Evolutionary conservation across 2,329 filamentous ascomycete genomes (phyloP).

Genomic region (Aspergillus ibericus): DNA sequence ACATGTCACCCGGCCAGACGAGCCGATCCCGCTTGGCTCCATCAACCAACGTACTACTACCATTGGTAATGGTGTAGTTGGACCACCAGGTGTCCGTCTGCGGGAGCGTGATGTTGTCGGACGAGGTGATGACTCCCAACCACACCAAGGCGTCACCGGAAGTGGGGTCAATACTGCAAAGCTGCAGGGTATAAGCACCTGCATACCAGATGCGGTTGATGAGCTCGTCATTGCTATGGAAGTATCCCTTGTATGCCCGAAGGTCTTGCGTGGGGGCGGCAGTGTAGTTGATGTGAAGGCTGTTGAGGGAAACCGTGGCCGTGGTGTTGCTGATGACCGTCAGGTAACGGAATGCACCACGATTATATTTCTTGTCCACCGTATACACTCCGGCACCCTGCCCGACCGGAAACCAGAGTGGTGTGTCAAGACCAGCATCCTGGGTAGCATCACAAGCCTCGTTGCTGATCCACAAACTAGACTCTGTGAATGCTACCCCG

Average conservation of each 20-base stretch:
- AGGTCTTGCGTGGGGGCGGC: slow-evolving; percentile 41
- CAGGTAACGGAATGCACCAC: slow-evolving; percentile 51
- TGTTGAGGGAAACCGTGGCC: slow-evolving; percentile 39
- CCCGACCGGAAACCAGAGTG: slow-evolving; percentile 49
- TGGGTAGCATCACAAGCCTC: slow-evolving; percentile 49
- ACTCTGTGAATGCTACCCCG: slow-evolving; percentile 44
- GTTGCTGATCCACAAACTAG: slow-evolving; percentile 50
- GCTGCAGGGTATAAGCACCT: slow-evolving; percentile 50
- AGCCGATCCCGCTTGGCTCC: slow-evolving; percentile 44
- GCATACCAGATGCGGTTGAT: slow-evolving; percentile 60
- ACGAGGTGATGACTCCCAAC: slow-evolving; percentile 2
- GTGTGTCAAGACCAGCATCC: slow-evolving; percentile 49
- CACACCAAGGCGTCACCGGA: slow-evolving; percentile 23
- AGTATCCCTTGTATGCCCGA: slow-evolving; percentile 52
- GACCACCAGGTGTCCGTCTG: slow-evolving; percentile 31
- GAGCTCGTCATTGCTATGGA: slow-evolving; percentile 50
- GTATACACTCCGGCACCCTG: slow-evolving; percentile 40
- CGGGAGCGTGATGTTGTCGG: slow-evolving; percentile 13
- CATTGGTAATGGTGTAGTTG: slow-evolving; percentile 31
- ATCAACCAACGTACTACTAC: slow-evolving; percentile 39
- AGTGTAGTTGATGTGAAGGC: slow-evolving; percentile 46
- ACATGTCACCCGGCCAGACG: slow-evolving; percentile 64
- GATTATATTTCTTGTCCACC: slow-evolving; percentile 42
- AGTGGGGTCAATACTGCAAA: slow-evolving; percentile 33
- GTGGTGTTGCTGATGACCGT: slow-evolving; percentile 47